Percentiles rank a stretch among this genome's conserved stretches.
Evolutionary conservation across 2,329 filamentous ascomycete species (phyloP).

Genomic region (Dryadomyces quercus-mongolicae): DNA sequence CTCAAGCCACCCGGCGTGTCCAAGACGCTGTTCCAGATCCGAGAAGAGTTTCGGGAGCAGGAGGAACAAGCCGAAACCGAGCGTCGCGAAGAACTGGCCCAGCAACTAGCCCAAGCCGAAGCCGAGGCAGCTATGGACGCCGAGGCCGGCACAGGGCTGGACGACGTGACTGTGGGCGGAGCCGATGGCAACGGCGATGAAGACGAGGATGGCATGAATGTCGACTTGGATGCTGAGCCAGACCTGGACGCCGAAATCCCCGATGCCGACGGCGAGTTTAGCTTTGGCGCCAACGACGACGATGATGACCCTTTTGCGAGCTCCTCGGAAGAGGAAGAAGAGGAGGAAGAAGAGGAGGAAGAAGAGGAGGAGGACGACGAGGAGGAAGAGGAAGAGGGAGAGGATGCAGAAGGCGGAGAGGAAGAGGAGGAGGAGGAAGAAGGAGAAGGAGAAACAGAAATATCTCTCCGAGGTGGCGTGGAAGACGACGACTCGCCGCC

Average conservation of each 20-base stretch:
- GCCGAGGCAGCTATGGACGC: constrained; percentile 38
- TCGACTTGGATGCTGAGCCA: constrained; percentile 31
- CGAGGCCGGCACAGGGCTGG: constrained; percentile 26
- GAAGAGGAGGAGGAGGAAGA: background rate
- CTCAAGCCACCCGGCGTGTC: constrained; percentile 75
- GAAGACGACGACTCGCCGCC: background rate
- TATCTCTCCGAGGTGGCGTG: no score
- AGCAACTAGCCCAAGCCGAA: constrained; percentile 60
- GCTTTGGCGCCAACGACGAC: constrained; percentile 30
- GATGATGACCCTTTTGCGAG: constrained; percentile 20
- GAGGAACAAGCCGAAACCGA: constrained; percentile 72
- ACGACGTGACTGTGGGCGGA: constrained; percentile 17
- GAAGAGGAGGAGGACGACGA: constrained; percentile 26
- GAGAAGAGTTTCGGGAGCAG: constrained; percentile 79
- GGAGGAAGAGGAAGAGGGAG: background rate
- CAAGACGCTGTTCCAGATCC: constrained; percentile 83
- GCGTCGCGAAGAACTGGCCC: constrained; percentile 55
- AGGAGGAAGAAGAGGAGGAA: constrained; percentile 28
- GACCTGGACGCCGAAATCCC: constrained; percentile 67
- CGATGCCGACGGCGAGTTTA: constrained; percentile 46
- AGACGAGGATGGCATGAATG: constrained; percentile 15
- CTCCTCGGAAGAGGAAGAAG: constrained; percentile 21
- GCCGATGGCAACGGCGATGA: constrained; percentile 23
- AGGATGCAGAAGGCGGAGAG: constrained; percentile 15
- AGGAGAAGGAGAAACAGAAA: constrained; percentile 14